Evolutionary conservation across 148 eudicot species (phyloP).

Genomic region (Cornus kousa): DNA sequence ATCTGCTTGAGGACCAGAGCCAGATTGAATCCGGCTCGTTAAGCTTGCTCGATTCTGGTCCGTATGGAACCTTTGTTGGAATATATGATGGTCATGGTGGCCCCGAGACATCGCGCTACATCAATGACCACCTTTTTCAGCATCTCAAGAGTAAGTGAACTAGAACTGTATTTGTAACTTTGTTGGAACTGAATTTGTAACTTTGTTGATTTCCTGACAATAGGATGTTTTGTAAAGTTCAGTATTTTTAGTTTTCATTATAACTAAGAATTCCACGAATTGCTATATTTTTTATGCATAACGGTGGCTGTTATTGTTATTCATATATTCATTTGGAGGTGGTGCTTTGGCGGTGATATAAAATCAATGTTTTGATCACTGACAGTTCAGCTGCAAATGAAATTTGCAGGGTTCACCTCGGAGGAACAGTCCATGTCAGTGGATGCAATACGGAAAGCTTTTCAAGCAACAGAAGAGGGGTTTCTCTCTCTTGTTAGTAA

Average conservation of each 20-base stretch:
- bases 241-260: not conserved
- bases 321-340: not conserved
- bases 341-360: not conserved
- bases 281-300: not conserved
- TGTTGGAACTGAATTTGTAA: too few species aligned
- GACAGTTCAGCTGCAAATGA: not conserved
- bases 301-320: not conserved
- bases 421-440: constrained; percentile 74
- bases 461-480: constrained; percentile 86
- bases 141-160: constrained; percentile 71
- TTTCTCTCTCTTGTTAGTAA: constrained; percentile 66
- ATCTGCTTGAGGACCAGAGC: constrained; percentile 79
- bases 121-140: constrained; percentile 71
- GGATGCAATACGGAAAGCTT: constrained; percentile 72
- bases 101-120: constrained; percentile 72
- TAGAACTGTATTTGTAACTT: not conserved
- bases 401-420: constrained; percentile 54
- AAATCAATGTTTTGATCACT: not conserved
- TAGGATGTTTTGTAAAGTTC: not conserved
- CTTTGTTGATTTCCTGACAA: not conserved
- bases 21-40: constrained; percentile 79
- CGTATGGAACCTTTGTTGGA: constrained; percentile 78
- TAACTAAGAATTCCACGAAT: not conserved
- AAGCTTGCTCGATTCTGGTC: constrained; percentile 66
- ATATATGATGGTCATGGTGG: constrained; percentile 92